Evolutionary conservation across 495 filamentous ascomycete genomes (phyloP), one percentile per base, ranked within the genome.

Genomic region (Haplographium delicatum): DNA sequence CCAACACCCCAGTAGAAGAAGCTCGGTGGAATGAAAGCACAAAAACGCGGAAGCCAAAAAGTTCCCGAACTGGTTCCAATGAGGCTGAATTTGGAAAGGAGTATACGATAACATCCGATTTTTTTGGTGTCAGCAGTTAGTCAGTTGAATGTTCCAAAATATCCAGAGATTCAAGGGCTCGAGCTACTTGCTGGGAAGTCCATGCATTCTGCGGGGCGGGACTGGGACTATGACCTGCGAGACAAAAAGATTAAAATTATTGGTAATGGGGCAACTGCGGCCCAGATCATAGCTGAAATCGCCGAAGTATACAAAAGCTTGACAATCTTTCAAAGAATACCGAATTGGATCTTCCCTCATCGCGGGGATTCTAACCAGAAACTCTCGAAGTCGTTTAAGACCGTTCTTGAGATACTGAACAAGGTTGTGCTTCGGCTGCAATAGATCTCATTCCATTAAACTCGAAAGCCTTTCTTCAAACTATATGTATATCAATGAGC

Each of bases 221-320:
- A 75, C 31, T 67, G 43, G 45, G 73, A 70, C n/a, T 74, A 75
- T 53, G 70, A 73, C 56, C 62, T 78, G 33, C 52, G 50, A 23
- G 66, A 72, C 49, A 81, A 81, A 62, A 68, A 63, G 42, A 69
- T 83, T 26, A 79, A 65, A 3, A 50, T 76, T 6, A 67, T 76
- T 13, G 72, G 73, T 10, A 73, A 68, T 71, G 82, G 84, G 20
- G 82, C 84, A 19, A 86, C 82, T 18, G 78, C 78, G 7, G 83
- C 79, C n/a, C 85, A 88, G 59, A 85, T 88, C 54, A 71, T 84
- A 16, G 82, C 84, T 10, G 76, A 75, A 37, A 68, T 87, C 23
- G 77, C 79, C 39, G 76, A 76, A 43, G 51, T 74, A 5, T 70
- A 68, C 4, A 62, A 73, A 15, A 62, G 72, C 9, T 64, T 86